phyloP scores from a whole-genome alignment of 2,329 filamentous ascomycete species.

The Chrysosporium keratinophilum region DNA sequence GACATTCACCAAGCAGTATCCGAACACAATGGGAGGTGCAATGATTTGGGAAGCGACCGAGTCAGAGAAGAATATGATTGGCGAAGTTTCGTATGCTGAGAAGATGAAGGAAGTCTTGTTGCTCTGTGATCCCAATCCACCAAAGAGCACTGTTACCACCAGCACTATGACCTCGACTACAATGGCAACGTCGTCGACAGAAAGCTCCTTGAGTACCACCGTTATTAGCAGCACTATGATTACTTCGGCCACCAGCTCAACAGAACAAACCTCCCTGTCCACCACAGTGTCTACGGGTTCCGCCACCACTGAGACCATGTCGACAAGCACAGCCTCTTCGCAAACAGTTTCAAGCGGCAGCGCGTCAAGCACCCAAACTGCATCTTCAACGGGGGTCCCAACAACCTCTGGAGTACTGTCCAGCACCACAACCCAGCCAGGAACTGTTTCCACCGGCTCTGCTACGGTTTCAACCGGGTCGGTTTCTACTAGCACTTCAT shows the following conservation, averaged over 20 bases:
- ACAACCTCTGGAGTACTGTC: neutral
- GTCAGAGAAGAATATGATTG: slow-evolving; percentile 17
- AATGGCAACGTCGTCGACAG: neutral
- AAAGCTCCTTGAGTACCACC: slow-evolving; percentile 5
- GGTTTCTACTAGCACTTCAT: neutral
- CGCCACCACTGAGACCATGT: neutral
- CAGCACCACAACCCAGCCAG: neutral
- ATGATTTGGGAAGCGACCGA: slow-evolving; percentile 37
- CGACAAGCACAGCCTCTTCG: neutral
- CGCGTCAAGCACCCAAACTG: no score
- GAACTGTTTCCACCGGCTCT: neutral
- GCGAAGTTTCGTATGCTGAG: slow-evolving; percentile 15
- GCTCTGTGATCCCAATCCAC: slow-evolving; percentile 16
- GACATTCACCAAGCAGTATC: slow-evolving; percentile 33
- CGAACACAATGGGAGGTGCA: slow-evolving; percentile 45
- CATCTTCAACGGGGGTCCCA: neutral
- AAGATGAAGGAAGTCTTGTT: slow-evolving; percentile 17
- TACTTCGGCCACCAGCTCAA: slow-evolving; percentile 1
- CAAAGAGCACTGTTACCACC: slow-evolving; percentile 18
- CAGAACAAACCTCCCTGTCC: neutral
- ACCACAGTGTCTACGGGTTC: neutral
- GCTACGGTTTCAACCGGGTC: neutral
- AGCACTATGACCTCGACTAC: slow-evolving; percentile 12
- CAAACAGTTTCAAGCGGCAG: no score
- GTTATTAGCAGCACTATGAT: slow-evolving; percentile 12